Percentiles rank a stretch among this genome's conserved stretches.
Evolutionary conservation across 192 early-diverging fungal genomes (phyloP).

Genomic region (Podila verticillata): DNA sequence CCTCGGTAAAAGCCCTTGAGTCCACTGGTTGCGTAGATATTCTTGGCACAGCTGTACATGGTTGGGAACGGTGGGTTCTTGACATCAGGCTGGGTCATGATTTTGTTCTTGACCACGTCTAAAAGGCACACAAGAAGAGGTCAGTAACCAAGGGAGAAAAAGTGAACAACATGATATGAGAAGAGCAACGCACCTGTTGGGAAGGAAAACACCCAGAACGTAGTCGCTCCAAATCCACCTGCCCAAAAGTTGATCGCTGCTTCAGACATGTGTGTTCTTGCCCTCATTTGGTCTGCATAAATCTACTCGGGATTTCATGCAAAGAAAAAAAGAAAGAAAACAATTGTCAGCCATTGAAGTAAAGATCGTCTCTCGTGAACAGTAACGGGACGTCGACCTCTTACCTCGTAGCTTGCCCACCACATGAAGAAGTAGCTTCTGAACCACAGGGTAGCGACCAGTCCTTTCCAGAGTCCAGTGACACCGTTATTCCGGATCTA

Average conservation of each 20-base stretch:
- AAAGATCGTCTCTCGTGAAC: not conserved
- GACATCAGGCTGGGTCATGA: conserved; percentile 90
- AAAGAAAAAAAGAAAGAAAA: not conserved
- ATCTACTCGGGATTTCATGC: conserved; percentile 51
- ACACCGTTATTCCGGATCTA: conserved; percentile 81
- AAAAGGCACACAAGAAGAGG: not conserved
- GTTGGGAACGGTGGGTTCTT: conserved; percentile 70
- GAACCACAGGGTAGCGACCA: conserved; percentile 84
- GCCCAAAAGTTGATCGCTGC: conserved; percentile 76
- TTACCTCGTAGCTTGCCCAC: conserved; percentile 67
- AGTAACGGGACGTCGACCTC: not conserved
- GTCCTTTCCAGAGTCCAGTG: conserved; percentile 85
- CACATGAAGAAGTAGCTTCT: conserved; percentile 83
- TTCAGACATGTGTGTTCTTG: conserved; percentile 61
- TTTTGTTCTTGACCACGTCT: conserved; percentile 93
- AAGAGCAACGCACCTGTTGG: conserved; percentile 64
- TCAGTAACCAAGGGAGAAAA: no score
- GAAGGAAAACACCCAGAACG: conserved; percentile 89
- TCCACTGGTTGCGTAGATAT: conserved; percentile 78
- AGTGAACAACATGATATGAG: no score
- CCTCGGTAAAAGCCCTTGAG: conserved; percentile 87
- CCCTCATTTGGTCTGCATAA: conserved; percentile 60
- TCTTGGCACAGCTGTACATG: conserved; percentile 58
- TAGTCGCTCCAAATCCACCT: conserved; percentile 88
- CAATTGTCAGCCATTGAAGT: not conserved